A percentile compares a stretch with the other conserved stretches of the same genome.
Evolutionary conservation across 495 filamentous ascomycete genomes (phyloP).

Genomic region (Pyronema omphalodes): DNA sequence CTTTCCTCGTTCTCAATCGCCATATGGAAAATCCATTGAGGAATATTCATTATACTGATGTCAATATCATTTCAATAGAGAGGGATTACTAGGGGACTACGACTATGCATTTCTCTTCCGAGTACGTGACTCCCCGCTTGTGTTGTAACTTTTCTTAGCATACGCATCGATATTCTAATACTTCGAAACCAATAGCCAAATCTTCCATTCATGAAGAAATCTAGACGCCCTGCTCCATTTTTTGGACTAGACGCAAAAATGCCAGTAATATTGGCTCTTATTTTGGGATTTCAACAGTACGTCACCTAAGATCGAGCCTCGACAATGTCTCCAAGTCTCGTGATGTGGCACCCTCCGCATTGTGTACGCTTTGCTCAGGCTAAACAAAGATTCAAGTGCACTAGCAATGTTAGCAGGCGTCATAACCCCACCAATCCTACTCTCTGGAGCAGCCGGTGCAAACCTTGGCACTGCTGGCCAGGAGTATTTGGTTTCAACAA

Average conservation of each 20-base stretch:
- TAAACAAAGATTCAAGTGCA: slow-evolving; percentile 6
- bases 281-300: slow-evolving; percentile 51
- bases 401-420: slow-evolving; percentile 45
- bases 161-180: slow-evolving; percentile 1
- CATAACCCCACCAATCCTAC: slow-evolving; percentile 66
- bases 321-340: no score
- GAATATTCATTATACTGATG: no score
- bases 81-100: slow-evolving; percentile 67
- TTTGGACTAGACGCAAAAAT: slow-evolving; percentile 74
- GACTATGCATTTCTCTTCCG: slow-evolving; percentile 52
- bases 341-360: slow-evolving; percentile 4
- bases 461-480: slow-evolving; percentile 41
- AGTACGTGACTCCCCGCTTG: slow-evolving; percentile 3
- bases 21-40: not conserved
- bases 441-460: slow-evolving; percentile 44
- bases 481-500: slow-evolving; percentile 78
- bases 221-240: slow-evolving; percentile 49
- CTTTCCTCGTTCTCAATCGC: not conserved
- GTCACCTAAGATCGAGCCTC: not conserved
- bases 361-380: slow-evolving; percentile 29
- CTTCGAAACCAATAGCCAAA: slow-evolving; percentile 51
- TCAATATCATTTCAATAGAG: slow-evolving; percentile 13
- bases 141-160: not conserved
- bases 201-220: slow-evolving; percentile 61
- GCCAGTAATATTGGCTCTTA: slow-evolving; percentile 57